phyloP scores from a whole-genome alignment of 2,329 filamentous ascomycete species.

The Davidsoniella australis region DNA sequence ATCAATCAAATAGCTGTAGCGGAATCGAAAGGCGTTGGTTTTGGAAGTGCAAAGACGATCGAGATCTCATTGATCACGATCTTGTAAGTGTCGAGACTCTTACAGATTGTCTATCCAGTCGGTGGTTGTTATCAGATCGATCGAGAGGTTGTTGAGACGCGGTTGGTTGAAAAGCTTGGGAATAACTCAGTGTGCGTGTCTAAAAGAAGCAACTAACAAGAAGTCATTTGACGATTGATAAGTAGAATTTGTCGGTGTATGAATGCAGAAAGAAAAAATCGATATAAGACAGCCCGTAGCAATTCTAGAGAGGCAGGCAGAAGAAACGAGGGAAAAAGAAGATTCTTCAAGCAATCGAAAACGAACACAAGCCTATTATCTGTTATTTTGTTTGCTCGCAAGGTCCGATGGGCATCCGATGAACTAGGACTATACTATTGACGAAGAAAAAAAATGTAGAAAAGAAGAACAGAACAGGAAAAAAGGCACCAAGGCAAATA shows the following conservation, averaged over 20 bases:
- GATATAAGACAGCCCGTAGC: background rate
- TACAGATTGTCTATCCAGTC: no score
- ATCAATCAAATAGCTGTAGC: slow-evolving; percentile 12
- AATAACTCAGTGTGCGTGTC: background rate
- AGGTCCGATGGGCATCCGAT: slow-evolving; percentile 10
- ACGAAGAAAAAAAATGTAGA: background rate
- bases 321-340: background rate
- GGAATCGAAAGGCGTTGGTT: slow-evolving; percentile 10
- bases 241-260: no score
- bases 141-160: no score
- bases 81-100: background rate
- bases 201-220: background rate
- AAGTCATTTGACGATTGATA: no score
- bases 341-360: background rate
- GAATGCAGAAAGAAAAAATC: background rate
- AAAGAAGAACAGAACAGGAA: background rate
- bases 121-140: background rate
- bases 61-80: slow-evolving; percentile 11
- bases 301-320: background rate
- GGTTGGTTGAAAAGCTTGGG: no score
- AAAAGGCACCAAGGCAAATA: background rate
- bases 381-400: background rate
- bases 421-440: background rate
- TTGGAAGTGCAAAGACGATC: slow-evolving; percentile 7
- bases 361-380: background rate